Evolutionary conservation across 129 eudicot genomes (phyloP).

Genomic region (Chrysanthemum seticuspe): DNA sequence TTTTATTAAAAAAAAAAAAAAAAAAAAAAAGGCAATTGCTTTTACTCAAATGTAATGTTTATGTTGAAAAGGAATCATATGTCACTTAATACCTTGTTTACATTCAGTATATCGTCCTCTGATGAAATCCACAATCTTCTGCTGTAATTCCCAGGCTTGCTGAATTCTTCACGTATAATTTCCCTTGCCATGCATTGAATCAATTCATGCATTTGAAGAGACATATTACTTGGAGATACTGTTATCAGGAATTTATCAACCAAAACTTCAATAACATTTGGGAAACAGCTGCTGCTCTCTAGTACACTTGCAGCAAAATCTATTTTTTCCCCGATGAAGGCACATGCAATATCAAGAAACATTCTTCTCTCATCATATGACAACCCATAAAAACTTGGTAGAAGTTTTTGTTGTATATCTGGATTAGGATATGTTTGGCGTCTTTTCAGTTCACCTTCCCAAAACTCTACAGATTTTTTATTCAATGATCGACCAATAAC

Average conservation of each 20-base stretch:
- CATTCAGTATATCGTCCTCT: background rate
- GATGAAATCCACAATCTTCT: conserved; percentile 7
- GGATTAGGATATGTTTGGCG: background rate
- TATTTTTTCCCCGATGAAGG: background rate
- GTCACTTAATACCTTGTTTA: background rate
- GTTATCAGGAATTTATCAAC: conserved; percentile 2
- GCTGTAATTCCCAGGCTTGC: background rate
- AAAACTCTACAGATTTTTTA: background rate
- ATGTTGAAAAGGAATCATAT: no score
- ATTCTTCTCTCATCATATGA: background rate
- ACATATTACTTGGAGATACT: background rate
- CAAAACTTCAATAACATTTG: background rate
- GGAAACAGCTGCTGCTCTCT: background rate
- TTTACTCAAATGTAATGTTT: background rate
- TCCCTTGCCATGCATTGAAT: conserved; percentile 17
- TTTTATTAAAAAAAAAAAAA: background rate
- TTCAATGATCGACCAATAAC: background rate
- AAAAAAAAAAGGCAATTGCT: background rate
- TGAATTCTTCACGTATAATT: conserved; percentile 8
- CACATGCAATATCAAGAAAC: conserved; percentile 12
- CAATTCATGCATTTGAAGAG: conserved; percentile 16
- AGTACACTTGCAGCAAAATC: background rate
- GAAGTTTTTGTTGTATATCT: background rate
- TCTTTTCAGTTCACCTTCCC: background rate
- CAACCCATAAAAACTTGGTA: background rate